phyloP scores from a whole-genome alignment of 2,329 filamentous ascomycete species.

The Aspergillus viridinutans region DNA sequence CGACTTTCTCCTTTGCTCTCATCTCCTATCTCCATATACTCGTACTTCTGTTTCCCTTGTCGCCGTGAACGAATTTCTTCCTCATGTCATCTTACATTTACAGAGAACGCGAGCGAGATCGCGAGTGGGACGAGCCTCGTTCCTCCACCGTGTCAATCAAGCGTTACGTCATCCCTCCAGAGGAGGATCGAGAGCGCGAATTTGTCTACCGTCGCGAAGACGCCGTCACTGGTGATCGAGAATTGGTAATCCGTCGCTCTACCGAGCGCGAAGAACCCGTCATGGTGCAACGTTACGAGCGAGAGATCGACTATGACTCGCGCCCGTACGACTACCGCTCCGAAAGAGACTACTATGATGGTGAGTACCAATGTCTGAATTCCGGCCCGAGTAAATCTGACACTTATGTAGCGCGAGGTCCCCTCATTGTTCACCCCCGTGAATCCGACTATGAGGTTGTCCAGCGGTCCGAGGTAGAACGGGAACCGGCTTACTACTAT shows the following conservation, averaged over 20 bases:
- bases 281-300: conserved; percentile 47
- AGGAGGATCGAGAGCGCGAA: conserved; percentile 35
- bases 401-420: conserved; percentile 51
- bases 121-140: conserved; percentile 41
- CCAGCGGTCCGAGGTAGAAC: conserved; percentile 53
- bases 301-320: conserved; percentile 41
- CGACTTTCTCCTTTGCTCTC: neutral
- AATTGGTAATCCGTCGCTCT: conserved; percentile 44
- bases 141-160: conserved; percentile 47
- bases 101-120: conserved; percentile 38
- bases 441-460: conserved; percentile 59
- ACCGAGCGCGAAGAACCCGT: conserved; percentile 42
- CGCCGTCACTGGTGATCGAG: conserved; percentile 31
- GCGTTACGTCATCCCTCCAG: conserved; percentile 50
- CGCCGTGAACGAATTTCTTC: conserved; percentile 6
- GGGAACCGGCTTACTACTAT: conserved; percentile 60
- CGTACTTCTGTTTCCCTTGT: neutral
- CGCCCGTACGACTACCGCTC: conserved; percentile 42
- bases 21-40: neutral
- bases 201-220: conserved; percentile 30
- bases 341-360: conserved; percentile 44
- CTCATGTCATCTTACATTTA: conserved; percentile 33
- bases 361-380: conserved; percentile 39
- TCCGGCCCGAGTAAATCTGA: conserved; percentile 46
- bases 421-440: conserved; percentile 46